Base-by-base conservation (phyloP, 139 green algal species). In the Coccomyxa sp. region DNA sequence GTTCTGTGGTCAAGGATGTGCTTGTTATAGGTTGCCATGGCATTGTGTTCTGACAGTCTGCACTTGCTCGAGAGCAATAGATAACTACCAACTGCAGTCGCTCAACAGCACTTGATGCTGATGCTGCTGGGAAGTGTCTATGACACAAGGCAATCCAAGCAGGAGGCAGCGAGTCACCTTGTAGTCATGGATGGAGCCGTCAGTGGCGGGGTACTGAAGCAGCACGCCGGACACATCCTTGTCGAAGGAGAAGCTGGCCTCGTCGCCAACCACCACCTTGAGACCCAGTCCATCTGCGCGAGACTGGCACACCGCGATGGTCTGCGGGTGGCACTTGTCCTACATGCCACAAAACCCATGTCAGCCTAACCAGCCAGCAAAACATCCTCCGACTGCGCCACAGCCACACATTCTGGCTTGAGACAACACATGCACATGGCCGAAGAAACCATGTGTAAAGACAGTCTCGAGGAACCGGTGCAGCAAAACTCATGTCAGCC, bases 251-350 rank as follows among this genome's bases (percentile, higher is more conserved):
- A 94, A 91, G 57, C 68, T 63, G 27, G 59, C 30, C 89, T 95
- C 93, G 45, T 95, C 89, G 31, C 82, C 74, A 51, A 98, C 94
- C 76, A 95, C 90, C 66, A 87, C 88, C 85, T 96, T 84, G 71
- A 99, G 89, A 45, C 97, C 97, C 85, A 99, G 92, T 7, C 96
- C 97, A n/a, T 97, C 91, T 4, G 97, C 97, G 31, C 97, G 93
- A 0, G 97, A 97, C 88, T 96, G 82, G 85, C 94, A 97, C 84
- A 99, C 94, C 15, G 91, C 95, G 81, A 99, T 98, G 31, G 96
- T 99, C 93, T 99, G 97, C n/a, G 97, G 97, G 93, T 99, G 96
- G 89, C 95, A 98, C 88, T 96, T 97, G 91, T 90, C 88, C 93
- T 96, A 86, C 88, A 86, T 10, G 81, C 30, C n/a, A 38, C 23